Base-by-base conservation (phyloP, 2,329 filamentous ascomycete genomes). In the Colletotrichum sp. region DNA sequence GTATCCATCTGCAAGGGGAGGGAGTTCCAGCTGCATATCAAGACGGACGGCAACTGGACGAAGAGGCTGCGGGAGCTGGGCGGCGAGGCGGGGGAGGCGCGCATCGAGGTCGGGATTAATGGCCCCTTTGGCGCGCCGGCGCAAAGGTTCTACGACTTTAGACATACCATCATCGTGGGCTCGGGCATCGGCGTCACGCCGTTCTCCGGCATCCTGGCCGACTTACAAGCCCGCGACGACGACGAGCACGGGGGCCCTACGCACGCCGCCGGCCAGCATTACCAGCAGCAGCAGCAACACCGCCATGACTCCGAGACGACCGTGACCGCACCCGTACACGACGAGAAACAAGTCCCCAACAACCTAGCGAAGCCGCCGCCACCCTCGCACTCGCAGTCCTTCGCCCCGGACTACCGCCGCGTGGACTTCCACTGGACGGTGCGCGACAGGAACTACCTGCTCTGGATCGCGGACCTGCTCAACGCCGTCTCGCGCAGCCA, bases 401-500 rank as follows among this genome's bases (percentile, higher is more conserved):
- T 85, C 36, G 79, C 82, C 2, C 78, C 83, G 26, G 82, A 83
- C 71, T 87, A 88, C 77, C 86, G 90, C 38, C 86, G 89, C 6
- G 87, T 91, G 2, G 90, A 92, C 78, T 91, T 92, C 74, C 90
- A 92, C 81, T 92, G 90, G 90, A 90, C 90, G 77, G 90, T 92
- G 1, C 88, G 90, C 26, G 89, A 92, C 63, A 86, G 87, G 72
- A 91, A 91, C 80, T 86, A 89, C 67, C 85, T 92, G 0, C 84
- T 89, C 5, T 92, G 90, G 90, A 89, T 92, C 67, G 90, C 90
- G 0, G 87, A 90, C 77, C 86, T 92, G 0, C 85, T 92, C 7
- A 92, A 91, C 78, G 81, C 84, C 15, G 86, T 89, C 4, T 85
- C 83, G 2, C 78, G 79, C n/a, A 83, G 82, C 6, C 85, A 87